These are phyloP conservation scores for Tetraselmis chui DNA, from an alignment of 139 green algal species.

Conservation along the genomic window DNA sequence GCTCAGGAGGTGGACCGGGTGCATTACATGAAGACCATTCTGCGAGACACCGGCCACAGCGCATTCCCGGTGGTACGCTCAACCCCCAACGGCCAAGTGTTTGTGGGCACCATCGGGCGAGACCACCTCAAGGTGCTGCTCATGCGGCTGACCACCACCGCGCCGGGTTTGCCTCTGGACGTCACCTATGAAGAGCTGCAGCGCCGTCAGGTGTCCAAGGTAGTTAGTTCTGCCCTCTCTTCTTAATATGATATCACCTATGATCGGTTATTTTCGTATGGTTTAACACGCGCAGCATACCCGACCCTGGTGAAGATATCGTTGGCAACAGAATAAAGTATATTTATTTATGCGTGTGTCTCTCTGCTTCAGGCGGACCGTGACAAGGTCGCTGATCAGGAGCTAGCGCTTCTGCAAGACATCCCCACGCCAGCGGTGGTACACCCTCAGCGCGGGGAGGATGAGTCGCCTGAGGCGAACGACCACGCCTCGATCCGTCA, in stretches of 20 bases:
- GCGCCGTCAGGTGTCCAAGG: slow-evolving; percentile 8
- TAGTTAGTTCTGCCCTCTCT: too few relatives aligned
- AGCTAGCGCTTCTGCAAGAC: slow-evolving; percentile 45
- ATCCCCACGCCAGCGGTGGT: background rate
- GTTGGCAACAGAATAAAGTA: too few relatives aligned
- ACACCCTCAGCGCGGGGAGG: background rate
- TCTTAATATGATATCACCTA: too few relatives aligned
- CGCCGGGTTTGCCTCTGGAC: slow-evolving; percentile 27
- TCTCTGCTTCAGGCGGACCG: slow-evolving; percentile 28
- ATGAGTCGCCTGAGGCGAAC: background rate
- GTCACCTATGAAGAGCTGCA: slow-evolving; percentile 40
- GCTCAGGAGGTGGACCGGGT: slow-evolving; percentile 34
- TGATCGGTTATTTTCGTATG: too few relatives aligned
- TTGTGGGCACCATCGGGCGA: slow-evolving; percentile 62
- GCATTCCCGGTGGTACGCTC: slow-evolving; percentile 58
- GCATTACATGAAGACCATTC: slow-evolving; percentile 25
- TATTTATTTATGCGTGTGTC: too few relatives aligned
- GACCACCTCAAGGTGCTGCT: slow-evolving; percentile 76
- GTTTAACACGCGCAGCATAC: too few relatives aligned
- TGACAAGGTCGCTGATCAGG: slow-evolving; percentile 33
- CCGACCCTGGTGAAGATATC: too few relatives aligned
- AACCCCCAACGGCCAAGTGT: slow-evolving; percentile 46
- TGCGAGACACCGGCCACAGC: slow-evolving; percentile 51
- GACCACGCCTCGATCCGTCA: background rate
- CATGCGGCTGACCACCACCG: slow-evolving; percentile 27